phyloP scores from a whole-genome alignment of 495 filamentous ascomycete genomes.

The Pyronema domesticum region DNA sequence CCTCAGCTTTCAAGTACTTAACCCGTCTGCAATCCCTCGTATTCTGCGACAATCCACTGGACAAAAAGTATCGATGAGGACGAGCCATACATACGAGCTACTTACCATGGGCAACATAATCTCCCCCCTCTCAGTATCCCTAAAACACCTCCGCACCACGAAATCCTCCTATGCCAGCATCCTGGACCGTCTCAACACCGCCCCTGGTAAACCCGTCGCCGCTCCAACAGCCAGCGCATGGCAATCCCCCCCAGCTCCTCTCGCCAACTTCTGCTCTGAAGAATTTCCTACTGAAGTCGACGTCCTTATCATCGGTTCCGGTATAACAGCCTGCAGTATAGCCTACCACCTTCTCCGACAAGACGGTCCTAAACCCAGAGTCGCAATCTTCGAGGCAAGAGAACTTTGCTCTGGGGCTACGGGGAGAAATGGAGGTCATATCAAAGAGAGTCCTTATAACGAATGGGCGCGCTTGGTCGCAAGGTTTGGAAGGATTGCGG shows the following conservation, averaged over 20 bases:
- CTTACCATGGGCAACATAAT: not conserved
- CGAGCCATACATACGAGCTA: too few relatives aligned
- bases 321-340: constrained; percentile 41
- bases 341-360: constrained; percentile 28
- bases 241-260: constrained; percentile 34
- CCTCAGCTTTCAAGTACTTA: too few relatives aligned
- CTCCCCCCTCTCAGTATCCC: constrained; percentile 11
- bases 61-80: too few relatives aligned
- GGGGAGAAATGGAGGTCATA: constrained; percentile 28
- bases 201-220: constrained; percentile 26
- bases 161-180: constrained; percentile 8
- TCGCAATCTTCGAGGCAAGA: constrained; percentile 28
- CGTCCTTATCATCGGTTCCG: constrained; percentile 43
- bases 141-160: constrained; percentile 8
- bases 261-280: constrained; percentile 32
- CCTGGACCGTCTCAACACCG: constrained; percentile 13
- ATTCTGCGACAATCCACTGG: too few relatives aligned
- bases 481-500: constrained; percentile 18
- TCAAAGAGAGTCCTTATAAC: constrained; percentile 27
- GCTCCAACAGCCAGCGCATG: constrained; percentile 42
- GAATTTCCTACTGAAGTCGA: constrained; percentile 31
- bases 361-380: constrained; percentile 2
- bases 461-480: constrained; percentile 20
- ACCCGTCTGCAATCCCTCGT: too few relatives aligned
- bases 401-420: constrained; percentile 28